Evolutionary conservation across 2,329 filamentous ascomycete species (phyloP), one percentile per base, ranked within the genome.

Genomic region (Aureobasidium sp.): DNA sequence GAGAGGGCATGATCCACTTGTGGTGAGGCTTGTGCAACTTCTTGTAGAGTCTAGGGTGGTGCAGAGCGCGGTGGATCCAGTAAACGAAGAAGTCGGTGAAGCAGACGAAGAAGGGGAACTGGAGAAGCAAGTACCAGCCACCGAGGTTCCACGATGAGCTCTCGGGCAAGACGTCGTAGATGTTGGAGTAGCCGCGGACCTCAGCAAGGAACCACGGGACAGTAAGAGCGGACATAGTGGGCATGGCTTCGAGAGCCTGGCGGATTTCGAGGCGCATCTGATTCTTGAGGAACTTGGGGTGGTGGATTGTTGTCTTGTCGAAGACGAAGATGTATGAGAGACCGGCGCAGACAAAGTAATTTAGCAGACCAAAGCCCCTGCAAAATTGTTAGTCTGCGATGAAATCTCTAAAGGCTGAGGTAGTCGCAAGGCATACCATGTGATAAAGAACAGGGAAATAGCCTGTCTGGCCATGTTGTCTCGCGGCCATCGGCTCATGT

Each of bases 1-100:
- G 93, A 3, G 91, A 96, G 3, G 93, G 93, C 90, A 97, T 95
- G 77, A 97, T 97, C 93, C 93, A 97, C 80, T 96, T 97, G 85
- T 97, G 93, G 77, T 97, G 93, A 67, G 91, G 88, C 84, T 97
- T 97, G 84, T 97, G 93, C 54, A 97, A 82, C 67, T 81, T 80
- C 80, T 92, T 95, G 84, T 97, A 97, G 68, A 94, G 73, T 50
- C 76, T 71, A 14, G 89, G 89, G 75, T 91, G 87, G 77, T 96
- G 91, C 64, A 95, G 82, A 62, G 84, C 88, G 62, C 91, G 88
- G 79, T 96, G 91, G 70, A 95, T 93, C 82, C 88, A 90, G 81
- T 96, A 96, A 78, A 96, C 92, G 77, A 82, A 86, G 74, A 88
- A 88, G 77, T 96, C 91, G 77, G 91, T 96, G 74, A 96, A 96